These are phyloP conservation scores for Leccinellum albellum DNA, from an alignment of 768 basidiomycete species.

Conservation along the genomic window DNA sequence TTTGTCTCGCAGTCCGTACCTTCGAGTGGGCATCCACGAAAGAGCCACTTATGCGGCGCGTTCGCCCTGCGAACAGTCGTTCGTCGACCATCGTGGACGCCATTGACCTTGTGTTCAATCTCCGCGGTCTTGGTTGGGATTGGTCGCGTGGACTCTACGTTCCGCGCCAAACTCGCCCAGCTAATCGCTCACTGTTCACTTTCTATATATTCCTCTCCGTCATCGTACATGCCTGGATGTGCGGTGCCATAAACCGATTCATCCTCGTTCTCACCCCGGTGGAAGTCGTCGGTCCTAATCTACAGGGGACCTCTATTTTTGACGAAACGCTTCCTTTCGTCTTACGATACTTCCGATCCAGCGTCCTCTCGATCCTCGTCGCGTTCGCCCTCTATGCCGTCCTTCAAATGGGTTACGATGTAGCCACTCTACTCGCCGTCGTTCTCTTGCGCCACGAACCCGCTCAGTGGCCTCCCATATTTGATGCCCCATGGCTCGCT, in stretches of 20 bases:
- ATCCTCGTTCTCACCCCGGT: constrained; percentile 46
- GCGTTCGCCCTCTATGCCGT: constrained; percentile 44
- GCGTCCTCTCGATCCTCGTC: constrained; percentile 38
- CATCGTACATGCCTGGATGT: constrained; percentile 34
- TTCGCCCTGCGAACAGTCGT: constrained; percentile 1
- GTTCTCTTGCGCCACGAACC: constrained; percentile 28
- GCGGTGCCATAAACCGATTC: constrained; percentile 44
- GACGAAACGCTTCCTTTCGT: constrained; percentile 27
- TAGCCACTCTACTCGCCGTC: constrained; percentile 23
- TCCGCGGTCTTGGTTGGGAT: constrained; percentile 60
- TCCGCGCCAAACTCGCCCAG: constrained; percentile 38
- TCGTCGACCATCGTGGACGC: constrained; percentile 33
- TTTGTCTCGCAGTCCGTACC: constrained; percentile 4
- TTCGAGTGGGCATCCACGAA: constrained; percentile 15
- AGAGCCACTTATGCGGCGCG: constrained; percentile 11
- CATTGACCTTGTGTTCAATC: constrained; percentile 45
- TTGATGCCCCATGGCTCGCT: constrained; percentile 32
- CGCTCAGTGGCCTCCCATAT: constrained; percentile 32
- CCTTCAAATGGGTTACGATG: constrained; percentile 37
- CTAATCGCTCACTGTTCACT: constrained; percentile 38
- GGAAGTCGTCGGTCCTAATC: constrained; percentile 22
- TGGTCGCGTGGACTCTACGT: constrained; percentile 41
- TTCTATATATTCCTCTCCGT: constrained; percentile 32
- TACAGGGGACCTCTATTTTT: constrained; percentile 30
- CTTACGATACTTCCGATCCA: constrained; percentile 35